Base-by-base conservation (phyloP, 2,329 filamentous ascomycete species). In the Moelleriella libera region DNA sequence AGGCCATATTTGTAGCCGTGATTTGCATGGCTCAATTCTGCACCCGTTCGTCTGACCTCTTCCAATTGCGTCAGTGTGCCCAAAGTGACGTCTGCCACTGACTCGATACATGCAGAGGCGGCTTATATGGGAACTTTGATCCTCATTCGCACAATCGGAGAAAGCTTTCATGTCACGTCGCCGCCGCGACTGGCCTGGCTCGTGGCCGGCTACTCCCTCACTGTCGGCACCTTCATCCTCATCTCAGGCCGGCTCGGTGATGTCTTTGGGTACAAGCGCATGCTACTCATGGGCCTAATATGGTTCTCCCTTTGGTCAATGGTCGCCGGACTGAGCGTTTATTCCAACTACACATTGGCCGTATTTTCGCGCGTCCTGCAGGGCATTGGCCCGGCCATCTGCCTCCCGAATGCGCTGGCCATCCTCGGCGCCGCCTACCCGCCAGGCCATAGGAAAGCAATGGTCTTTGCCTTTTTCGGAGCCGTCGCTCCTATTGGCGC, bases 331-430 rank as follows among this genome's bases (percentile, higher is more conserved):
- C 48, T 67, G 0, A 57, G 61, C 1, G 56, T 58, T 44, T 70
- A 68, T 48, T 65, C 65, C 5, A 60, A 58, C 47, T 60, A 59
- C 47, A 61, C 66, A 1, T 60, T 75, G 10, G 76, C 77, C 53
- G 66, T 74, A 49, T 63, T 71, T 37, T 66, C 68, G n/a, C 67
- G 77, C 5, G 74, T 71, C 0, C 57, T 80, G 3, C 76, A 81
- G 51, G 76, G 78, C 0, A 70, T 82, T 14, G 82, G 82, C 0
- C 76, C 78, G 0, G 78, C 80, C 0, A 66, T 85, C 34, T 63
- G 72, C 9, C 64, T 85, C 29, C 82, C 82, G 1, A 85, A 83
- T 51, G 78, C 69, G 0, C 61, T 85, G 28, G 80, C 79, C 2
- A 67, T 86, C 10, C 60, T 85, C 0, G 80, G 78, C 2, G 65